Evolutionary conservation across 257 asterid species (phyloP), one percentile per base, ranked within the genome.

Genomic region (Lycium barbarum): DNA sequence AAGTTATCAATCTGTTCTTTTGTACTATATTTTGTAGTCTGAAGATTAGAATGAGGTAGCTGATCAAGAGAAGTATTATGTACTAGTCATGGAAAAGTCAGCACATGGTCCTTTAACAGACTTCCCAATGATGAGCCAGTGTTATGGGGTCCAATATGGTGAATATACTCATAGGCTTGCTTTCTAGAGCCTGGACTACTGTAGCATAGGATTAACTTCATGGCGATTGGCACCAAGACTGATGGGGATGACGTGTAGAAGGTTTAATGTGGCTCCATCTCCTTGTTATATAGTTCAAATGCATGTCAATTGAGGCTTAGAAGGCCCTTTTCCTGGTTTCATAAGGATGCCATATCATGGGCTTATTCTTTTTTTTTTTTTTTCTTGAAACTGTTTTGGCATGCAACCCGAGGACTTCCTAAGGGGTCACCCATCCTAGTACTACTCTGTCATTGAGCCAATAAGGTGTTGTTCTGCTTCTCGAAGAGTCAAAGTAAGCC

Each of bases 211-310:
- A 47, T 73, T 47, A 47, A 73, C 20, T 20, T 73, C 81, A 20
- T 47, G 61, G 61, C 7, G 3, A 20, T 73, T 73, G 81, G 61
- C 40, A 73, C 59, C 13, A 1, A 73, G n/a, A 73, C 12, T 11
- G 81, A 73, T 73, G 40, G 43, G 0, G 33, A 73, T 47, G 81
- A 20, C 40, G 61, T 47, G 43, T 47, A n/a, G 61, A 73, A 47
- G 81, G 81, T 73, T 73, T 73, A 73, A 66, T 47, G 43, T 73
- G 61, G 81, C 43, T 47, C 13, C 61, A 73, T 73, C 26, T 73
- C 59, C 61, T 73, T 20, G 20, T 22, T 73, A 5, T 73, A 47
- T 73, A 73, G 81, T 73, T 73, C 40, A 49, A 73, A 73, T 73
- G 12, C 81, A 73, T 20, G 80, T 20, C 7, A 20, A 73, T 73